A percentile compares a stretch with the other conserved stretches of the same genome.
These are phyloP conservation scores for Epichloe uncinata DNA, from an alignment of 2,329 filamentous ascomycete genomes.

Conservation along the genomic window DNA sequence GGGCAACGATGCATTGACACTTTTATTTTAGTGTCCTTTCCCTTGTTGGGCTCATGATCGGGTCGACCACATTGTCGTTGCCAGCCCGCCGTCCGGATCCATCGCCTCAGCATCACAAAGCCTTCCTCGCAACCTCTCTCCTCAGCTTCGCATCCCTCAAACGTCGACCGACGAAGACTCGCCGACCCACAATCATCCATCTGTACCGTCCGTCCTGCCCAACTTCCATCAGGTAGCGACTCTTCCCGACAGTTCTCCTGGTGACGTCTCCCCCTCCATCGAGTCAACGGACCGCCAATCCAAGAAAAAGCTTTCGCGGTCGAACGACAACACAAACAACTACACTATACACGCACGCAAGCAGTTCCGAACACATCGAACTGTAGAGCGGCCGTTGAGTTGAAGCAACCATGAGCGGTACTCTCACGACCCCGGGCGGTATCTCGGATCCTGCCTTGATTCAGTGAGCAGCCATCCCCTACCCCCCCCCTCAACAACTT, in stretches of 20 bases:
- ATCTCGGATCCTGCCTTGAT: conserved; percentile 55
- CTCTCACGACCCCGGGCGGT: conserved; percentile 36
- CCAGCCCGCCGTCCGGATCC: conserved; percentile 18
- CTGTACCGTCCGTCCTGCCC: background rate
- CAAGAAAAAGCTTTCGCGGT: background rate
- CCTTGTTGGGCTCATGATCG: conserved; percentile 19
- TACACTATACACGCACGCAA: background rate
- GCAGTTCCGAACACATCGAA: background rate
- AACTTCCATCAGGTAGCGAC: background rate
- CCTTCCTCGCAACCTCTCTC: background rate
- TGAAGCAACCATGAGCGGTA: conserved; percentile 19
- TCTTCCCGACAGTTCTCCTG: background rate
- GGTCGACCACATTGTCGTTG: conserved; percentile 15
- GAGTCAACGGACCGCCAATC: background rate
- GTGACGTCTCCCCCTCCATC: conserved; percentile 4
- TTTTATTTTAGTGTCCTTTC: conserved; percentile 8
- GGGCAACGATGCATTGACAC: conserved; percentile 8
- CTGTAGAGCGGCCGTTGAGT: conserved; percentile 3
- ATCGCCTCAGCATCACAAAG: conserved; percentile 9
- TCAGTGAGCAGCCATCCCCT: conserved; percentile 31
- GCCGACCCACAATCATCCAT: background rate
- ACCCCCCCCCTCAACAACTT: background rate
- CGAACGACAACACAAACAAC: background rate
- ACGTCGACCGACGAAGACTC: background rate
- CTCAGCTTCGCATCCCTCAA: background rate